Evolutionary conservation across 306 rosid genomes (phyloP).

Genomic region (Citrullus mucosospermus): DNA sequence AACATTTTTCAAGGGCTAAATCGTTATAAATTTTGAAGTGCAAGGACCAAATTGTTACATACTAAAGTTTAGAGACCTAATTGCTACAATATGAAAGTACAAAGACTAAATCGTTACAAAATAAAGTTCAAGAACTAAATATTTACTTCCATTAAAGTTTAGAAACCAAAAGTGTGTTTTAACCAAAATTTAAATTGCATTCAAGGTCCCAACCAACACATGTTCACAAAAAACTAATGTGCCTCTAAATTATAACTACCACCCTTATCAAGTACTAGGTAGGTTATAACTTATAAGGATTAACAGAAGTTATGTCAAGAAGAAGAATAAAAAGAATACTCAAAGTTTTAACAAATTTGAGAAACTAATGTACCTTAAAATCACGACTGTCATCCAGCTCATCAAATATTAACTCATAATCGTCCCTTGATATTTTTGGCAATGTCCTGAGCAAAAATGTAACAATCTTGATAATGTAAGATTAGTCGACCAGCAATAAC

Average conservation of each 20-base stretch:
- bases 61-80: neutral
- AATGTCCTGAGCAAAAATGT: slow-evolving; percentile 40
- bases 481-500: neutral
- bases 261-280: neutral
- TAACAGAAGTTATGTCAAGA: neutral
- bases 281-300: neutral
- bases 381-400: slow-evolving; percentile 86
- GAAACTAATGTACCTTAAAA: slow-evolving; percentile 42
- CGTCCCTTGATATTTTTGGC: slow-evolving; percentile 76
- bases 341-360: neutral
- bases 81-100: neutral
- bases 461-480: neutral
- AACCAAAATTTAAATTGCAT: neutral
- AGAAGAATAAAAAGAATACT: neutral
- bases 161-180: neutral
- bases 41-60: neutral
- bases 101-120: no score
- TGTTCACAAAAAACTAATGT: slow-evolving; percentile 1
- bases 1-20: no score
- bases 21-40: no score
- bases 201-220: neutral
- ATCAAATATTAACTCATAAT: slow-evolving; percentile 75
- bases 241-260: slow-evolving; percentile 35
- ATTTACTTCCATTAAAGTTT: neutral
- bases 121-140: no score